phyloP scores from a whole-genome alignment of 805 yeast genomes.

The Cyberlindnera mississippiensis region DNA sequence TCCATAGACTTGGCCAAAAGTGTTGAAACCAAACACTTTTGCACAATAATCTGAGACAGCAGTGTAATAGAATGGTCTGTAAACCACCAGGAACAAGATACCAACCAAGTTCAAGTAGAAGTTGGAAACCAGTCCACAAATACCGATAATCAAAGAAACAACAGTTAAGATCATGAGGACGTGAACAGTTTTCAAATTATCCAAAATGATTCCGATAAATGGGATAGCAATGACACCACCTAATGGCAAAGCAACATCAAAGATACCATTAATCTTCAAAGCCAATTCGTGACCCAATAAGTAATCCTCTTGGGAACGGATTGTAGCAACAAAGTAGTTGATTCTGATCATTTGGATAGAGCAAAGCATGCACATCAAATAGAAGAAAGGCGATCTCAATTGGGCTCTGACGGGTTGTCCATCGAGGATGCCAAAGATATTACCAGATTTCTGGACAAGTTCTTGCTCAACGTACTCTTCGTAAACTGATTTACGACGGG shows the following conservation, averaged over 20 bases:
- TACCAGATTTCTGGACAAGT: constrained; percentile 47
- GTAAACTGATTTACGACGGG: constrained; percentile 50
- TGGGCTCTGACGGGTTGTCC: constrained; percentile 49
- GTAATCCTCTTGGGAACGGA: constrained; percentile 76
- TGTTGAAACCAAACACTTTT: constrained; percentile 87
- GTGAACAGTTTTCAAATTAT: constrained; percentile 60
- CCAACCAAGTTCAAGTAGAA: constrained; percentile 57
- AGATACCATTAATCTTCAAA: constrained; percentile 58
- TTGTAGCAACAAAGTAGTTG: constrained; percentile 89
- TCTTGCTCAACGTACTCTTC: constrained; percentile 63
- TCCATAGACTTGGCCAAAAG: constrained; percentile 91
- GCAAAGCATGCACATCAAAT: constrained; percentile 72
- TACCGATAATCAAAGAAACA: constrained; percentile 61
- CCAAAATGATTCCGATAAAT: constrained; percentile 75
- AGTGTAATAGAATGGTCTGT: constrained; percentile 90
- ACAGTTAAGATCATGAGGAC: constrained; percentile 48
- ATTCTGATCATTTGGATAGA: constrained; percentile 87
- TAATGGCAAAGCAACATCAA: constrained; percentile 81
- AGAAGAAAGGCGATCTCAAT: constrained; percentile 63
- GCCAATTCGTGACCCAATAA: constrained; percentile 56
- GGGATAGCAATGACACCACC: constrained; percentile 90
- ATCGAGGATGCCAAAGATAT: constrained; percentile 75
- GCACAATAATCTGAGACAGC: constrained; percentile 90
- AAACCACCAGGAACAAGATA: constrained; percentile 67
- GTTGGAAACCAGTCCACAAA: constrained; percentile 58